Conservation (phyloP, 2,329 filamentous ascomycete genomes). For the Colletotrichum paranaense region DNA sequence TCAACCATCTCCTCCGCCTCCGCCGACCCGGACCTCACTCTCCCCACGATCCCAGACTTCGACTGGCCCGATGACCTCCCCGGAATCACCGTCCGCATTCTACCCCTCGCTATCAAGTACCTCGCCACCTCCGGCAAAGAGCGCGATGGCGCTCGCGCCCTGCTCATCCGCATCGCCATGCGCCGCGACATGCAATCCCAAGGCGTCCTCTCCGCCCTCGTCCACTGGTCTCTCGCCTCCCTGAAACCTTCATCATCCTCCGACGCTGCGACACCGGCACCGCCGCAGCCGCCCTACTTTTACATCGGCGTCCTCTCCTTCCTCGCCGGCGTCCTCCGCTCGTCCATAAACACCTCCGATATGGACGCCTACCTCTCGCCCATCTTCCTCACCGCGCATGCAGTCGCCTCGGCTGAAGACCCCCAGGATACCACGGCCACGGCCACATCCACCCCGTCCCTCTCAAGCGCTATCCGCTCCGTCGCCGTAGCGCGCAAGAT, state of each 20-base stretch:
- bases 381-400: conserved; percentile 75
- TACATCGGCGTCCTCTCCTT: conserved; percentile 85
- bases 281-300: conserved; percentile 71
- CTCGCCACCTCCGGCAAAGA: conserved; percentile 85
- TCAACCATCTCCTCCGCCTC: conserved; percentile 80
- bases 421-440: conserved; percentile 47
- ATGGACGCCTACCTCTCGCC: conserved; percentile 73
- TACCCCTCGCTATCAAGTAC: conserved; percentile 78
- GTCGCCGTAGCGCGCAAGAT: conserved; percentile 86
- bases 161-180: conserved; percentile 85
- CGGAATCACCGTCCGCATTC: conserved; percentile 74
- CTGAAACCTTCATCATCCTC: conserved; percentile 66
- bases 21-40: conserved; percentile 55
- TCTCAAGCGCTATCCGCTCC: conserved; percentile 67
- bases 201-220: conserved; percentile 74
- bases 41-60: conserved; percentile 59
- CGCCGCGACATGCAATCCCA: conserved; percentile 88
- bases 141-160: conserved; percentile 83
- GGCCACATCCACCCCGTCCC: conserved; percentile 36
- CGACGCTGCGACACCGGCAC: conserved; percentile 49
- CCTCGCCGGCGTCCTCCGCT: conserved; percentile 76
- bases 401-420: conserved; percentile 61
- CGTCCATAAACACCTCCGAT: conserved; percentile 78
- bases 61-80: conserved; percentile 71
- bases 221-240: conserved; percentile 76